phyloP scores from a whole-genome alignment of 1,284 basidiomycete genomes.

The Moesziomyces parantarcticus region DNA sequence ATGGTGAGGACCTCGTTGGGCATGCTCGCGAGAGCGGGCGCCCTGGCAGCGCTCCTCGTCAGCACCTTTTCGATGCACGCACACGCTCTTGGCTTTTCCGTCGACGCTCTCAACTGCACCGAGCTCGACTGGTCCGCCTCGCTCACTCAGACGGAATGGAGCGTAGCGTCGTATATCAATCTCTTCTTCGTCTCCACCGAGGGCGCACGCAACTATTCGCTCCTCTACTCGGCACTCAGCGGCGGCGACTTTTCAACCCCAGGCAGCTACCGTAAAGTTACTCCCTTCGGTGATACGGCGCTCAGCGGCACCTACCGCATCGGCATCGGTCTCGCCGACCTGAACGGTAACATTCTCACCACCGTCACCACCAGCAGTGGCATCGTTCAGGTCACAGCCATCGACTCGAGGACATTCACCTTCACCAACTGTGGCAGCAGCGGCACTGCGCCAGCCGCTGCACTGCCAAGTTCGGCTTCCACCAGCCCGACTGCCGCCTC shows the following conservation, averaged over 20 bases:
- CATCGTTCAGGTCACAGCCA: slow-evolving; percentile 11
- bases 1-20: no score
- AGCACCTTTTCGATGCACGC: not conserved
- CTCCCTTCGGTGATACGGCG: slow-evolving; percentile 10
- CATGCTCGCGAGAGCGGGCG: not conserved
- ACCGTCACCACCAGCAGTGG: not conserved
- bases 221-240: slow-evolving; percentile 10
- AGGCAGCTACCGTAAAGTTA: slow-evolving; percentile 7
- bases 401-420: slow-evolving; percentile 12
- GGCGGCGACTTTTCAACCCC: slow-evolving; percentile 15
- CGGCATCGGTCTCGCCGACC: slow-evolving; percentile 19
- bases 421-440: slow-evolving; percentile 7
- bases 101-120: slow-evolving; percentile 23
- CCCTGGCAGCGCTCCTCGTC: slow-evolving; percentile 5
- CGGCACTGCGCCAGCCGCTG: not conserved
- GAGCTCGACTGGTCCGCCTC: slow-evolving; percentile 13
- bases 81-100: slow-evolving; percentile 15
- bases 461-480: not conserved
- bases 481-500: not conserved
- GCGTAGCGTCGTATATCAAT: slow-evolving; percentile 17
- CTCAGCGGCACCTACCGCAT: slow-evolving; percentile 17
- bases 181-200: slow-evolving; percentile 19
- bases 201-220: slow-evolving; percentile 20
- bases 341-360: slow-evolving; percentile 14
- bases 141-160: slow-evolving; percentile 29